Evolutionary conservation across 2,329 filamentous ascomycete species (phyloP).

Genomic region (Incumbomyces delicatus): DNA sequence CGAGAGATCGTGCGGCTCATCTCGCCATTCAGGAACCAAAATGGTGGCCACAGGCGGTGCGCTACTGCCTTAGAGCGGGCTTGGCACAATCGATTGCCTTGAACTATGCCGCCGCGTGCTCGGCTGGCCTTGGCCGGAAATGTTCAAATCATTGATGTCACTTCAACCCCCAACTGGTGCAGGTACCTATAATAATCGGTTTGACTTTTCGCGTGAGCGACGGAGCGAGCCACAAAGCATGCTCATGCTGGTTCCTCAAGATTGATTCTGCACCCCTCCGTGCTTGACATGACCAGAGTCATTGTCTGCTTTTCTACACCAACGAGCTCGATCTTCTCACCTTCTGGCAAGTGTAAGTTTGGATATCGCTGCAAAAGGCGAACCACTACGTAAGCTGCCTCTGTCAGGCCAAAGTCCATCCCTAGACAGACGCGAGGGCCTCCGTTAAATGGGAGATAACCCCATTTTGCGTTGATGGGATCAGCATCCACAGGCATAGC

Average conservation of each 20-base stretch:
- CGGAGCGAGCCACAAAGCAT: too few species aligned
- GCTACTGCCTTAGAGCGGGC: too few species aligned
- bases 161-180: too few species aligned
- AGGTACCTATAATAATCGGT: too few species aligned
- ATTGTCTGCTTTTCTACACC: conserved; percentile 17
- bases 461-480: conserved; percentile 37
- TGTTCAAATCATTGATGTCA: too few species aligned
- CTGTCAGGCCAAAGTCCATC: conserved; percentile 48
- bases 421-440: conserved; percentile 46
- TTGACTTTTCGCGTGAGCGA: too few species aligned
- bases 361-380: conserved; percentile 28
- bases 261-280: conserved; percentile 15
- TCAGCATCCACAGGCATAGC: conserved; percentile 39
- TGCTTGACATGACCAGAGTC: conserved; percentile 14
- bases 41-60: too few species aligned
- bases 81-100: too few species aligned
- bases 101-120: too few species aligned
- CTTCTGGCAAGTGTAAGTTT: conserved; percentile 8
- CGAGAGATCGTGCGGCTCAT: too few species aligned
- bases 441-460: conserved; percentile 45
- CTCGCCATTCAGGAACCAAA: too few species aligned
- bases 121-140: too few species aligned
- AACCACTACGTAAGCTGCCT: conserved; percentile 43
- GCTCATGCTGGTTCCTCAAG: not conserved
- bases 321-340: conserved; percentile 10